These are phyloP conservation scores for Raphanus hybrid DNA, from an alignment of 441 rosid species.

Conservation along the genomic window DNA sequence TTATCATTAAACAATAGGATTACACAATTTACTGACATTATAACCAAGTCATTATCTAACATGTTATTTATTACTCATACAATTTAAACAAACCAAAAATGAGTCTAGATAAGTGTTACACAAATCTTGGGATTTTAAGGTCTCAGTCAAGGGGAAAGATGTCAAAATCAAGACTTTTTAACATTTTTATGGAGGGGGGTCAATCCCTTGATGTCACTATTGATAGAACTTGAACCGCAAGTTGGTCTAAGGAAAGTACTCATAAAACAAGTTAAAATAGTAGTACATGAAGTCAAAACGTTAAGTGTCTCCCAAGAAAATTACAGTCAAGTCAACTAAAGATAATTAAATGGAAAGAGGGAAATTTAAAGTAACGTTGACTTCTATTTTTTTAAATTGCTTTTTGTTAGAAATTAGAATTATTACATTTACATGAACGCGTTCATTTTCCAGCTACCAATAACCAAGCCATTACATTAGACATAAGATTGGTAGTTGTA, in stretches of 20 bases:
- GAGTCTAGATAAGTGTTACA: background rate
- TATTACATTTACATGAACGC: constrained; percentile 13
- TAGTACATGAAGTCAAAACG: constrained; percentile 22
- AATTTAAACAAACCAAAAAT: background rate
- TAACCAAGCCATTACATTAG: background rate
- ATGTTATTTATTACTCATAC: background rate
- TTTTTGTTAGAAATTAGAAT: background rate
- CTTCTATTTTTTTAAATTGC: no score
- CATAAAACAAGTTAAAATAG: background rate
- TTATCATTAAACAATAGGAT: background rate
- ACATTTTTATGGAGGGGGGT: constrained; percentile 21
- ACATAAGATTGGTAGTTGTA: constrained; percentile 11
- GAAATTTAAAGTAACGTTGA: constrained; percentile 13
- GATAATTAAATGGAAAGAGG: background rate
- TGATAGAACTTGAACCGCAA: constrained; percentile 36
- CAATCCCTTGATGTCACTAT: constrained; percentile 19
- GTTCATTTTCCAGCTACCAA: constrained; percentile 6
- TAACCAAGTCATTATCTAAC: background rate
- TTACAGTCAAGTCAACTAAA: constrained; percentile 32
- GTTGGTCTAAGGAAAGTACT: constrained; percentile 33
- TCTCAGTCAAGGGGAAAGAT: constrained; percentile 3
- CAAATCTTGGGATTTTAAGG: constrained; percentile 8
- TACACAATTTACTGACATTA: background rate
- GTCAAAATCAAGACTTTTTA: constrained; percentile 34
- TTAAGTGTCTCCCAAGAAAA: constrained; percentile 37